These are phyloP conservation scores for Alternaria tenuissima DNA, from an alignment of 2,329 filamentous ascomycete genomes.

Conservation along the genomic window DNA sequence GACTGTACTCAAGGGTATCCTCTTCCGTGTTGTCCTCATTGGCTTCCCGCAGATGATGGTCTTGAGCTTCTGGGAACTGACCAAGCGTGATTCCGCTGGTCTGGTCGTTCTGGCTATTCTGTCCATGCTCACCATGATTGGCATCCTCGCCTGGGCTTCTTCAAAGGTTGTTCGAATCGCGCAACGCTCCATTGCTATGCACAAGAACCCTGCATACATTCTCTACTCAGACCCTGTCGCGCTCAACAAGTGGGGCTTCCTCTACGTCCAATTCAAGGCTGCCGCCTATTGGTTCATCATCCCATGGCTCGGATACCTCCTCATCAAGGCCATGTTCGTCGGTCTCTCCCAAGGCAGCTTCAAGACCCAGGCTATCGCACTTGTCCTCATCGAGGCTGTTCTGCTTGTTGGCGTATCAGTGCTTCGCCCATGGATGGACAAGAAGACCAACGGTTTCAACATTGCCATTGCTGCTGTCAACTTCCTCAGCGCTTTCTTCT, in stretches of 20 bases:
- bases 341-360: conserved; percentile 77
- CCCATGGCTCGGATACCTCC: conserved; percentile 76
- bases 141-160: conserved; percentile 83
- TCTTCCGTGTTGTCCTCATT: conserved; percentile 88
- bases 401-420: conserved; percentile 81
- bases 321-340: conserved; percentile 91
- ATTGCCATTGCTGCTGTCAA: conserved; percentile 90
- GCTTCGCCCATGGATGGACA: conserved; percentile 96
- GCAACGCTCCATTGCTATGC: conserved; percentile 85
- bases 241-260: conserved; percentile 97
- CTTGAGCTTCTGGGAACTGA: conserved; percentile 93
- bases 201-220: conserved; percentile 96
- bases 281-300: conserved; percentile 96
- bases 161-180: conserved; percentile 90
- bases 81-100: conserved; percentile 81
- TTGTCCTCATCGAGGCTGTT: conserved; percentile 82
- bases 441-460: conserved; percentile 96
- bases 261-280: conserved; percentile 96
- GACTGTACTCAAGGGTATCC: conserved; percentile 89
- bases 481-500: conserved; percentile 88
- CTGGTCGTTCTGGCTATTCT: conserved; percentile 87
- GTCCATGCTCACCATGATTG: conserved; percentile 82
- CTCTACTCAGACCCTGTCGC: conserved; percentile 94
- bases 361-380: conserved; percentile 78
- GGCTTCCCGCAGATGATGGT: conserved; percentile 92